Evolutionary conservation across 2,329 filamentous ascomycete species (phyloP), one percentile per base, ranked within the genome.

Genomic region (Mariannaea elegans): DNA sequence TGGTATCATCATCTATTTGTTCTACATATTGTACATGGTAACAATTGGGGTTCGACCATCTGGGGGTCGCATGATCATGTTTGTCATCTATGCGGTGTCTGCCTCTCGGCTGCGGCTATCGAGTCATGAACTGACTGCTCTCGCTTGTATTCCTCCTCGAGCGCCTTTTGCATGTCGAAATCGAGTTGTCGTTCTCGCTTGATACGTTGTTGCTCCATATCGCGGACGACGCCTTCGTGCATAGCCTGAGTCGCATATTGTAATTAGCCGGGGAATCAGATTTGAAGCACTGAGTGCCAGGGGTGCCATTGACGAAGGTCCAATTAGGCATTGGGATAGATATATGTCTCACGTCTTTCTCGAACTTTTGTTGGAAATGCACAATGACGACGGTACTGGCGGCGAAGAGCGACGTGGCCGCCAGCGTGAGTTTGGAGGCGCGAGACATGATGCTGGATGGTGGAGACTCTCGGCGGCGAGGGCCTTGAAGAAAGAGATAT

Each of bases 181-280:
- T 99, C 95, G 50, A 93, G 87, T 76, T 96, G 92, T 59, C 95
- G 89, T 76, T 99, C 95, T 66, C 87, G 86, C 80, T 97, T 97
- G 66, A 97, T 76, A 44, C 91, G 88, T 75, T 97, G 94, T 73
- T 96, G 93, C 73, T 98, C 94, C 83, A 97, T 91, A 73, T 99
- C 95, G 65, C 94, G 91, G 65, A 98, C 82, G 39, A 99, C 95
- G 42, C 95, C 95, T 67, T 90, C 87, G 73, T 99, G 95, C 95
- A 99, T 99, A 57, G 92, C 91, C 95, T 94, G 63, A 31, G 12
- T 31, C 21, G 29, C 29, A 39, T 48, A 12, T 29, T 14, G 18
- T 18, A 19, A 49, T 66, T 61, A 67, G 62, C 18, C 19, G 56
- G 6, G 21, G 32, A 21, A 36, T 19, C 51, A 23, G 19, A 24